Conservation (phyloP, 371 early-diverging fungal genomes). For the Mucor lusitanicus region DNA sequence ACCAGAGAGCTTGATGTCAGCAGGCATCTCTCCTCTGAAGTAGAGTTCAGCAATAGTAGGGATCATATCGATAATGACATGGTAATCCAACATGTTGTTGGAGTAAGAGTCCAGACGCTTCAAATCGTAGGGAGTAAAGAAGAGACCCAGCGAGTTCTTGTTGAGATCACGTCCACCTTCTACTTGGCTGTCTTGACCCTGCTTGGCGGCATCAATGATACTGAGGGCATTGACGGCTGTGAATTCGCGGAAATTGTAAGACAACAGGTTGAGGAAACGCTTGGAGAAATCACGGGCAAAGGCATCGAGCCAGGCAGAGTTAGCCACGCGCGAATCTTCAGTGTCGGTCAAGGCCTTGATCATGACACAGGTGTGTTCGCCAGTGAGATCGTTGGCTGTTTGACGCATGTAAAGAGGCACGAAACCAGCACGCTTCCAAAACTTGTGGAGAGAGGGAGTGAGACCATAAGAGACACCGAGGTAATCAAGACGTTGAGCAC, state of each 20-base stretch:
- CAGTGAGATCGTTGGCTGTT: slow-evolving; percentile 96
- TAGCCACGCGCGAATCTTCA: slow-evolving; percentile 54
- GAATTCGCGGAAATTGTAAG: slow-evolving; percentile 89
- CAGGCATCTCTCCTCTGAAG: slow-evolving; percentile 67
- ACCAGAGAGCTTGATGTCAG: slow-evolving; percentile 73
- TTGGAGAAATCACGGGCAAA: slow-evolving; percentile 88
- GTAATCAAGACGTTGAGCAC: slow-evolving; percentile 85
- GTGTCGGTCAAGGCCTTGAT: slow-evolving; percentile 72
- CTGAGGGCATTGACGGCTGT: slow-evolving; percentile 78
- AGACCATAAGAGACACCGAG: slow-evolving; percentile 98
- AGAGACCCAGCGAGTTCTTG: slow-evolving; percentile 55
- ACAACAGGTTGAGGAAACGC: slow-evolving; percentile 84
- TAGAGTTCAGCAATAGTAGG: slow-evolving; percentile 81
- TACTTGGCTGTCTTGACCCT: slow-evolving; percentile 34
- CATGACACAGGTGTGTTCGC: slow-evolving; percentile 98
- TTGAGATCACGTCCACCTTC: slow-evolving; percentile 39
- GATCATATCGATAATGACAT: slow-evolving; percentile 92
- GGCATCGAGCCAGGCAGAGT: slow-evolving; percentile 71
- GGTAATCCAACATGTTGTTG: slow-evolving; percentile 94
- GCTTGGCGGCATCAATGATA: slow-evolving; percentile 76
- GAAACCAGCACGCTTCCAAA: slow-evolving; percentile 95
- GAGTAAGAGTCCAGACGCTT: slow-evolving; percentile 95
- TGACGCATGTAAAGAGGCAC: slow-evolving; percentile 96
- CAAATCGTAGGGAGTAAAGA: slow-evolving; percentile 87
- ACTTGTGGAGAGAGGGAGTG: slow-evolving; percentile 88